Base-by-base conservation (phyloP, 2,329 filamentous ascomycete genomes). In the Cladobotryum protrusum region DNA sequence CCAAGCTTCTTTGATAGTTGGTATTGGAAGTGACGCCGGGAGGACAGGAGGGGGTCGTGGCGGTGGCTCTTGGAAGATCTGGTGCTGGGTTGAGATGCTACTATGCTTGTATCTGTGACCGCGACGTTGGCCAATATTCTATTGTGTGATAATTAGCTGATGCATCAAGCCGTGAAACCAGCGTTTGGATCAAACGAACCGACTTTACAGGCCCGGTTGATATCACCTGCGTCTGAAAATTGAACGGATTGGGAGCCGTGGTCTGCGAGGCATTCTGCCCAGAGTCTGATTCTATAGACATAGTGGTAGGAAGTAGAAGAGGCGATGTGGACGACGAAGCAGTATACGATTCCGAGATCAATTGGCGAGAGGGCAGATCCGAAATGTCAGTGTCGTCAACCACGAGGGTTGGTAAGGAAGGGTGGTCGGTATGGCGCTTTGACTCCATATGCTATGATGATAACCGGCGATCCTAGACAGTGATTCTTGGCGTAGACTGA, bases 61-160 rank as follows among this genome's bases (percentile, higher is more conserved):
- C 0, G 90, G 85, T 6, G 93, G 93, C 66, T 96, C 90, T 59
- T 95, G 88, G 68, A 97, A 96, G 68, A 97, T 95, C 68, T 96
- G 91, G 66, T 97, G 91, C 60, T 85, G 82, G 7, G 82, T 73
- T 17, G 89, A 95, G 50, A 99, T 86, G 65, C 89, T 95, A 66
- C 88, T 95, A 72, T 97, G 92, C 66, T 96, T 96, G 77, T 99
- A 99, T 67, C 93, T 90, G 73, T 99, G 93, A 55, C 93, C 93
- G 54, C 92, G 86, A 57, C 93, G 83, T 68, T 96, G 89, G 56
- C 91, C 91, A 56, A 96, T 82, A 59, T 89, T 92, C 85, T 95
- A 48, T 45, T 20, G 36, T 4, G 36, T 39, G n/a, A 18, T 15
- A 18, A 19, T 35, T 12, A 34, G 43, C 34, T 29, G 24, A 29